Conservation (phyloP, 306 rosid genomes). For the Vigna trinervia region DNA sequence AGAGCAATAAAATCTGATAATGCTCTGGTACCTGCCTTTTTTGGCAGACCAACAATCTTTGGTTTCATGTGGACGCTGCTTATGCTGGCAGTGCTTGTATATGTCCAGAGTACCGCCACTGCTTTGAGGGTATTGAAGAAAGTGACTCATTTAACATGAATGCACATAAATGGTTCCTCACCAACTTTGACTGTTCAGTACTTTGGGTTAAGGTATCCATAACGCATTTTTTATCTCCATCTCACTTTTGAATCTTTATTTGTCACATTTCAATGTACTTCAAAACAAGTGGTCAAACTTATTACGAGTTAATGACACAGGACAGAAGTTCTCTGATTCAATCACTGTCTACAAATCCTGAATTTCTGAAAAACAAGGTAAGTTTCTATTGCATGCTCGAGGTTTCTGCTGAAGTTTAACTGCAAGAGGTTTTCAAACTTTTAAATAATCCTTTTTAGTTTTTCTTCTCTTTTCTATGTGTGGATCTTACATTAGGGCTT, state of each 20-base stretch:
- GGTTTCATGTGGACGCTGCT: slow-evolving; percentile 98
- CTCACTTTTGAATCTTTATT: slow-evolving; percentile 33
- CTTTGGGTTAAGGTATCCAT: slow-evolving; percentile 92
- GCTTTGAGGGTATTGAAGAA: slow-evolving; percentile 87
- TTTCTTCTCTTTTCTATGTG: background rate
- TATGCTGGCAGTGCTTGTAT: slow-evolving; percentile 97
- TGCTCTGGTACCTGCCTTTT: slow-evolving; percentile 32
- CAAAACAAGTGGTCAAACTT: slow-evolving; percentile 16
- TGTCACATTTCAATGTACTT: slow-evolving; percentile 28
- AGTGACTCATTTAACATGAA: slow-evolving; percentile 94
- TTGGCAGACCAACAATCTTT: slow-evolving; percentile 68
- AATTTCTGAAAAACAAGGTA: slow-evolving; percentile 86
- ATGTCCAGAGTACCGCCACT: slow-evolving; percentile 89
- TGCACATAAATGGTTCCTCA: slow-evolving; percentile 94
- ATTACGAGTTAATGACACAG: slow-evolving; percentile 65
- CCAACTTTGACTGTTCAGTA: slow-evolving; percentile 90
- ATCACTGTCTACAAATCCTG: slow-evolving; percentile 92
- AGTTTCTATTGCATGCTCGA: slow-evolving; percentile 29
- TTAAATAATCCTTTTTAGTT: background rate
- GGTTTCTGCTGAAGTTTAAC: slow-evolving; percentile 20
- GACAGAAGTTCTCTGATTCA: slow-evolving; percentile 81
- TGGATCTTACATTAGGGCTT: background rate
- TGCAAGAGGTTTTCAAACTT: slow-evolving; percentile 34
- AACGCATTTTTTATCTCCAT: slow-evolving; percentile 21
- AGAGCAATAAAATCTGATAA: slow-evolving; percentile 31